A percentile compares a stretch with the other conserved stretches of the same genome.
Evolutionary conservation across 1,284 basidiomycete species (phyloP).

Genomic region (Neonothopanus nambi): DNA sequence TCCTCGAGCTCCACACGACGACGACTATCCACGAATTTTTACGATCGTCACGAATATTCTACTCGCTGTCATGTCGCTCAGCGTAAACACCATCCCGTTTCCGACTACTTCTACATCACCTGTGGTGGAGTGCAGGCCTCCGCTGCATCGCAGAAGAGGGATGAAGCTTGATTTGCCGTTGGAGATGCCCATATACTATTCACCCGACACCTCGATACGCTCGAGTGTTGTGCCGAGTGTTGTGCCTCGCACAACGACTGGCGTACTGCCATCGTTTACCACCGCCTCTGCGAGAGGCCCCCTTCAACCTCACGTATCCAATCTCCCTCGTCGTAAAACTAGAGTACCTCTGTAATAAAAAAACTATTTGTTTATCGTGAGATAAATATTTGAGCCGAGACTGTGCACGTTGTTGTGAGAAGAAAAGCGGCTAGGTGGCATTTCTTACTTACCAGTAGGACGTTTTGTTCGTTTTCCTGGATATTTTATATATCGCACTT

Average conservation of each 20-base stretch:
- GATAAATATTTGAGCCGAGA: not conserved
- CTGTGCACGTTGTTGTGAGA: conserved; percentile 3
- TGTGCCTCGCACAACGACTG: not conserved
- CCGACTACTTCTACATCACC: not conserved
- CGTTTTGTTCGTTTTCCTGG: conserved; percentile 18
- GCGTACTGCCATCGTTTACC: not conserved
- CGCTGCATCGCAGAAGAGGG: conserved; percentile 5
- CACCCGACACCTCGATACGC: not conserved
- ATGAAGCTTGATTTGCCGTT: conserved; percentile 1
- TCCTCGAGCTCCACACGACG: too few species aligned
- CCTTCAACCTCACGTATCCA: conserved; percentile 14
- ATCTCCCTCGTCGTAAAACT: conserved; percentile 12
- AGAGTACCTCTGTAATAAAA: not conserved
- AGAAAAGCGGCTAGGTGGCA: conserved; percentile 4
- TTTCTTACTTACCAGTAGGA: conserved; percentile 13
- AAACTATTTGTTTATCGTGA: not conserved
- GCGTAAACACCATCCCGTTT: conserved; percentile 8
- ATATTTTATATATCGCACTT: conserved; percentile 30
- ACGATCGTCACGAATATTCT: too few species aligned
- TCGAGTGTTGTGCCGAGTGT: not conserved
- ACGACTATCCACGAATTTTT: too few species aligned
- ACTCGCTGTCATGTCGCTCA: not conserved
- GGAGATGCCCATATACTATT: not conserved
- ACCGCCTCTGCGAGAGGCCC: conserved; percentile 11
- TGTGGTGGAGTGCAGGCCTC: not conserved